Base-by-base conservation (phyloP, 1,284 basidiomycete species). In the Gymnopus androsaceus region DNA sequence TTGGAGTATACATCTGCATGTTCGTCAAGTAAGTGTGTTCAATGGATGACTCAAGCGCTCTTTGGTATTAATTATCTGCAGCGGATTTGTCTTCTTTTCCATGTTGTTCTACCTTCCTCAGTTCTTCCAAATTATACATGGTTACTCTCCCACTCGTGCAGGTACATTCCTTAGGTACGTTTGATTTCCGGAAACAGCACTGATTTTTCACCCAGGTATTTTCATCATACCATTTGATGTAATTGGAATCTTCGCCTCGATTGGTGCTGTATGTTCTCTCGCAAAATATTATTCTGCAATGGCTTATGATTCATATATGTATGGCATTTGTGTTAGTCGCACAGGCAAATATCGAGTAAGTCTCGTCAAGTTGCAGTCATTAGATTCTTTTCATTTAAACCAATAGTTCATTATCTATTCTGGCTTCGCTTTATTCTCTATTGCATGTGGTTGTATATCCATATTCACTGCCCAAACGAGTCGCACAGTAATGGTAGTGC, bases 111-210 rank as follows among this genome's bases (percentile, higher is more conserved):
- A 88, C 63, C 76, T 91, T 0, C 88, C 88, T 0, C 85, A 88
- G 59, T 91, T 83, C 67, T 87, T 89, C 67, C 88, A 92, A 69
- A 80, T 90, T 3, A 84, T 82, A 2, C 72, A 85, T n/a, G 84
- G 83, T 1, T 85, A 78, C 58, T 78, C 80, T 6, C 82, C 88
- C 0, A 81, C 88, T 38, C 78, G 79, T 8, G 72, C 74, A 3
- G 58, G 17, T 58, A 44, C 12, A 19, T 25, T 34, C 27, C 11
- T 28, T 17, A 38, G 25, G 1, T 12, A 36, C n/a, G n/a, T n/a
- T 21, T 40, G 12, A 6, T 4, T 38, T n/a, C 12, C 8, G n/a
- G n/a, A n/a, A n/a, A 21, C 11, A 14, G n/a, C 11, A 12, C n/a
- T 27, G 19, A 6, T 15, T 11, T 19, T 31, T 44, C 45, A n/a